These are phyloP conservation scores for Reutealis trisperma DNA, from an alignment of 345 rosid genomes.

Conservation along the genomic window DNA sequence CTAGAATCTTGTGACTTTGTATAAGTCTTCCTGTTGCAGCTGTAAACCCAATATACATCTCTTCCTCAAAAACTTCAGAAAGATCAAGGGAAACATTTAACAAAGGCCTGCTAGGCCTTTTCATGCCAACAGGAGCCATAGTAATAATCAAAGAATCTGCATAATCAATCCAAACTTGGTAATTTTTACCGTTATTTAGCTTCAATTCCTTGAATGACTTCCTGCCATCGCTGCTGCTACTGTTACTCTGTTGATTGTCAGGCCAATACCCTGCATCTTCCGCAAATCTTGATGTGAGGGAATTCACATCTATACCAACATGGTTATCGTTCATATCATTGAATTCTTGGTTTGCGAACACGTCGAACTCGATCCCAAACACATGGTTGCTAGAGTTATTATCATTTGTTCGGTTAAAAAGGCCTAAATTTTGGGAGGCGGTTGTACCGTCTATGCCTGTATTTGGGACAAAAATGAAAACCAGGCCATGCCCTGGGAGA, in stretches of 20 bases:
- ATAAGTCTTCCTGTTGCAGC: conserved; percentile 63
- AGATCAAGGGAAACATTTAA: conserved; percentile 50
- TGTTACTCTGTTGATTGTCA: background rate
- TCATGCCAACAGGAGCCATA: conserved; percentile 36
- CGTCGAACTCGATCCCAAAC: conserved; percentile 67
- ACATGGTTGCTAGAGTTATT: conserved; percentile 45
- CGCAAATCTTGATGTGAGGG: conserved; percentile 48
- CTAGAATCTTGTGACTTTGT: conserved; percentile 63
- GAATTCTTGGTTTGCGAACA: conserved; percentile 69
- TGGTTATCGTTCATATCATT: conserved; percentile 62
- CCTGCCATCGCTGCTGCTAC: conserved; percentile 12
- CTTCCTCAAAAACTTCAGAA: conserved; percentile 57
- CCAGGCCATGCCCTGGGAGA: conserved; percentile 68
- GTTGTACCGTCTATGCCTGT: conserved; percentile 44
- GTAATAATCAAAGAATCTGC: conserved; percentile 46
- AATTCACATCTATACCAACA: conserved; percentile 71
- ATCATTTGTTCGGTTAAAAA: conserved; percentile 55
- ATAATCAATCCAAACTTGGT: conserved; percentile 85
- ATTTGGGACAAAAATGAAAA: conserved; percentile 55
- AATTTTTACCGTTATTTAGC: conserved; percentile 70
- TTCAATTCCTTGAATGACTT: conserved; percentile 43
- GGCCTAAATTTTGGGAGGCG: conserved; percentile 56
- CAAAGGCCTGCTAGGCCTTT: conserved; percentile 46
- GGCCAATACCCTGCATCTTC: conserved; percentile 58
- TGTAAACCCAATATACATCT: conserved; percentile 77